Percentiles rank a stretch among this genome's conserved stretches.
Conservation (phyloP, 768 basidiomycete species). For the Trametes maxima region DNA sequence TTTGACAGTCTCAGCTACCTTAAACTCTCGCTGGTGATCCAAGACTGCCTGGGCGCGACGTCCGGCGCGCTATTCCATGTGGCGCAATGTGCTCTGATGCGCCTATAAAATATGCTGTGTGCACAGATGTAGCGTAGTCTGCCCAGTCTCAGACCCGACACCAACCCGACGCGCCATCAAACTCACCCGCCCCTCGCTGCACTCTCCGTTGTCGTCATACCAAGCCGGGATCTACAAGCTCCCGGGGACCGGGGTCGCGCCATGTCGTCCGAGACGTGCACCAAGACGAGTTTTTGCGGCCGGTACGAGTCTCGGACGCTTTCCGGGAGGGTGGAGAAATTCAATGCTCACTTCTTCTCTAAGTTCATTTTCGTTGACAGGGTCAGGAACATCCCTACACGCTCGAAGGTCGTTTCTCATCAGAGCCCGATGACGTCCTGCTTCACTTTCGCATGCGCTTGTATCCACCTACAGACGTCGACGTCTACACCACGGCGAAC, state of each 20-base stretch:
- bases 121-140: conserved; percentile 6
- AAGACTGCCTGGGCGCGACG: not conserved
- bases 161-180: conserved; percentile 1
- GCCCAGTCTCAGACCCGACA: not conserved
- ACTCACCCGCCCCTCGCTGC: not conserved
- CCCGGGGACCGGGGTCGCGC: not conserved
- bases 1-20: not conserved
- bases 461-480: too few species aligned
- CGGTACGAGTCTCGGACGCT: too few species aligned
- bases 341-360: too few species aligned
- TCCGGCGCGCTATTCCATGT: not conserved
- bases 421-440: too few species aligned
- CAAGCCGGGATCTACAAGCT: not conserved
- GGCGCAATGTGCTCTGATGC: conserved; percentile 1
- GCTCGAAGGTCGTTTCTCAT: too few species aligned
- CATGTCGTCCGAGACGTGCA: too few species aligned
- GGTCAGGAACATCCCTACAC: too few species aligned
- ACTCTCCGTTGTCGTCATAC: not conserved
- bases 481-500: too few species aligned
- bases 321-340: too few species aligned
- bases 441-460: too few species aligned
- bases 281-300: too few species aligned
- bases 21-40: not conserved
- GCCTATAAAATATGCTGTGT: not conserved
- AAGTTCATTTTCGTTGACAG: too few species aligned